Evolutionary conservation across 352 stramenopile species (phyloP), one percentile per base, ranked within the genome.

Genomic region (Phytophthora agathidicida): DNA sequence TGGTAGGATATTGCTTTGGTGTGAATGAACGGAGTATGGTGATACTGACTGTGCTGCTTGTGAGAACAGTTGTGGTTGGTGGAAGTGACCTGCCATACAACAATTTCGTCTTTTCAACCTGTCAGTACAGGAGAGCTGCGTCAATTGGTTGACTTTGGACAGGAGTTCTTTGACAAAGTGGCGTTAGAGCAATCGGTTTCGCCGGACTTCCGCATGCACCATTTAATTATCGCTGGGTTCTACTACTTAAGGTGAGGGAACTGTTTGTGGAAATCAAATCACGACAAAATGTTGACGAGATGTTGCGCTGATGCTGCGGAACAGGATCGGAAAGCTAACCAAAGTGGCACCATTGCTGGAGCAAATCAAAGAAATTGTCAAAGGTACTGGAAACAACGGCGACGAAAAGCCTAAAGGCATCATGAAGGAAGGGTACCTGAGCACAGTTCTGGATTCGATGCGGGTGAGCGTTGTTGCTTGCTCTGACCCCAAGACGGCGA

Each of bases 161-260:
- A 86, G 16, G 47, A 80, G 3, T 71, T 77, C n/a, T 79, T 86
- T 43, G 60, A 68, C 16, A 63, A 53, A 55, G 37, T 75, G 23
- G 43, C 46, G 2, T 9, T 45, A 16, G 48, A 68, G 38, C 65
- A 72, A 32, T 37, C 35, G 2, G 28, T 75, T 8, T 72, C 68
- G 11, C 61, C 57, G 30, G 63, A 75, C 3, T 59, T 90, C 27
- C 76, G 58, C 36, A 33, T 78, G 28, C 80, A 90, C 39, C 81
- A 91, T 28, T 51, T 91, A 23, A 71, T 91, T 32, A 64, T 89
- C 22, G 72, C 74, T 14, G 68, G 68, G 7, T 89, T 91, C 28
- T 80, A 73, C 30, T 69, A 73, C 10, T 56, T 89, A 43, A 54
- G 83, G 83, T 91, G 69, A 45, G 4, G 13, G 16, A 48, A 4